Conservation (phyloP, 306 rosid species). For the Pterocarpus macrocarpus region DNA sequence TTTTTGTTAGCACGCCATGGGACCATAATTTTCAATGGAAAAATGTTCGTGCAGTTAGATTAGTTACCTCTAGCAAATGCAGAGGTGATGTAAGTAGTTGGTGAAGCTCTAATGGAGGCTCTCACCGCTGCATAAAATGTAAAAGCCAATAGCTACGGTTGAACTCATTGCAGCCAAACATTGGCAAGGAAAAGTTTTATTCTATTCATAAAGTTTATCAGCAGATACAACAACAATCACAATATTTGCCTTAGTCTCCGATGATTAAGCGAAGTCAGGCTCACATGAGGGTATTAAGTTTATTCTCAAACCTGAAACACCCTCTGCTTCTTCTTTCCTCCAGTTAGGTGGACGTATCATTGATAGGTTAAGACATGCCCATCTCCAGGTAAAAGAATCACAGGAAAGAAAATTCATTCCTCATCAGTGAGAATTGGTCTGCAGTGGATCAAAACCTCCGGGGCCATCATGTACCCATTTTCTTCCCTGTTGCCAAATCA, state of each 20-base stretch:
- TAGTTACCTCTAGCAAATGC: slow-evolving; percentile 69
- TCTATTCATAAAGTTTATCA: slow-evolving; percentile 42
- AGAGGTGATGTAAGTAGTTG: slow-evolving; percentile 52
- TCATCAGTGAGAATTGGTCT: slow-evolving; percentile 27
- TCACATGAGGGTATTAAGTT: slow-evolving; percentile 36
- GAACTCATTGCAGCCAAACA: slow-evolving; percentile 46
- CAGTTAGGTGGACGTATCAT: slow-evolving; percentile 38
- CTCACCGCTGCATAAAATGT: slow-evolving; percentile 62
- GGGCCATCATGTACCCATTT: neutral
- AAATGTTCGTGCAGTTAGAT: slow-evolving; percentile 50
- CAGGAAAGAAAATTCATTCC: slow-evolving; percentile 12
- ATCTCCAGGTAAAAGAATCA: slow-evolving; percentile 42
- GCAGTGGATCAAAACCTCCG: slow-evolving; percentile 13
- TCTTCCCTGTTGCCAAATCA: neutral
- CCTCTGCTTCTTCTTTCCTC: slow-evolving; percentile 40
- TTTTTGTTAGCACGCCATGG: slow-evolving; percentile 15
- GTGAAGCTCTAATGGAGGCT: slow-evolving; percentile 57
- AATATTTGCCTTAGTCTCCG: slow-evolving; percentile 1
- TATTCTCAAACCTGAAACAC: slow-evolving; percentile 65
- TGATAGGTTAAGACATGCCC: slow-evolving; percentile 35
- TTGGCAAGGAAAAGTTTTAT: slow-evolving; percentile 17
- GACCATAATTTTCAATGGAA: slow-evolving; percentile 6
- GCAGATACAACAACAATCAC: slow-evolving; percentile 46
- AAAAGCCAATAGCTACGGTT: slow-evolving; percentile 56
- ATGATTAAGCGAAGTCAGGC: slow-evolving; percentile 46